These are phyloP conservation scores for Fusarium sp. DNA, from an alignment of 2,329 filamentous ascomycete genomes.

Conservation along the genomic window DNA sequence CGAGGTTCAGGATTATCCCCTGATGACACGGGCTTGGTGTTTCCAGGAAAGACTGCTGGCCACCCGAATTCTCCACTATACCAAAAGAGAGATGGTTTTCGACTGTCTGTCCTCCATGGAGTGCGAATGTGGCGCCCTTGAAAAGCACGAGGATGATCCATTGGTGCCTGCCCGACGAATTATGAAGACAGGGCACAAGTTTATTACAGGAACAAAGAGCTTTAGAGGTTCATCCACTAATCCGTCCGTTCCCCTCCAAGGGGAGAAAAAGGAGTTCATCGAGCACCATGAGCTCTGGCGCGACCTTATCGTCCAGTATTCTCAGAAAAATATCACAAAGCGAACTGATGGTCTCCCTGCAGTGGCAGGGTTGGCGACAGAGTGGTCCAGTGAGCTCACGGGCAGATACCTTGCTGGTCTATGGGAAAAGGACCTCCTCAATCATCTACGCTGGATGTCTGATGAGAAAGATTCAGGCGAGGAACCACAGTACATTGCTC, in stretches of 20 bases:
- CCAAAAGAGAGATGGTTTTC: slow-evolving; percentile 44
- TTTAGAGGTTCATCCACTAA: background rate
- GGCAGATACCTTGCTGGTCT: slow-evolving; percentile 47
- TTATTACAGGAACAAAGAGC: slow-evolving; percentile 24
- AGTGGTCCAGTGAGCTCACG: slow-evolving; percentile 31
- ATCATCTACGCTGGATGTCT: slow-evolving; percentile 38
- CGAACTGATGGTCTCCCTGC: slow-evolving; percentile 45
- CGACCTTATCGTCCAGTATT: slow-evolving; percentile 45
- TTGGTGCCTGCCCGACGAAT: slow-evolving; percentile 37
- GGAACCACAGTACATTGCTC: slow-evolving; percentile 26
- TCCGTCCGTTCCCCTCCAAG: background rate
- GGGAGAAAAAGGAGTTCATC: slow-evolving; percentile 13
- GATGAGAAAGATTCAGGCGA: slow-evolving; percentile 20
- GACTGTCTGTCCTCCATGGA: slow-evolving; percentile 43
- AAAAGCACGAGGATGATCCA: slow-evolving; percentile 30
- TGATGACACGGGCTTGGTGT: slow-evolving; percentile 49
- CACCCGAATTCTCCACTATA: slow-evolving; percentile 49
- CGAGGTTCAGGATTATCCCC: slow-evolving; percentile 28
- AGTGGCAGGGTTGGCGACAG: slow-evolving; percentile 43
- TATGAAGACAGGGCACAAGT: slow-evolving; percentile 43
- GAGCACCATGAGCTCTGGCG: slow-evolving; percentile 43
- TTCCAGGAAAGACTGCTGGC: slow-evolving; percentile 51
- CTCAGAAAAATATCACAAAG: slow-evolving; percentile 40
- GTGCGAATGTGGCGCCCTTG: slow-evolving; percentile 46
- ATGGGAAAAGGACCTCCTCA: slow-evolving; percentile 42